Conservation (phyloP, 257 asterid species). For the Forsythia viridissima region DNA sequence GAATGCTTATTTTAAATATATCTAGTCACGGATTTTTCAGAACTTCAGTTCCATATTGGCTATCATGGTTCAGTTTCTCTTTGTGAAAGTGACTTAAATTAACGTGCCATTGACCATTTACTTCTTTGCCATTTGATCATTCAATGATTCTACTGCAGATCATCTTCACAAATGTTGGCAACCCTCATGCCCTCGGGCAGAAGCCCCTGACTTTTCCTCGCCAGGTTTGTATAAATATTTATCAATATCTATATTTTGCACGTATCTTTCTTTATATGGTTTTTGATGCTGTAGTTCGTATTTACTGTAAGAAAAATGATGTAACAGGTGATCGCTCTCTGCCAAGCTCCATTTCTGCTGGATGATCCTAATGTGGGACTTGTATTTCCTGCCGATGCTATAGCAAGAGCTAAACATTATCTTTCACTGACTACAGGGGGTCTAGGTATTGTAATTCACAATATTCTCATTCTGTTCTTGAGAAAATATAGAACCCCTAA, state of each 20-base stretch:
- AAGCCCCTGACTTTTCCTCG: constrained; percentile 95
- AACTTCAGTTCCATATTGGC: background rate
- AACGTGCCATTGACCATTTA: background rate
- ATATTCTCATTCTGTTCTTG: constrained; percentile 7
- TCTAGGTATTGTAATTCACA: constrained; percentile 54
- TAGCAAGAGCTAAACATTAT: constrained; percentile 90
- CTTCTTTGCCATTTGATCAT: background rate
- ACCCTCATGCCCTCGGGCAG: constrained; percentile 96
- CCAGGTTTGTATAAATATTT: constrained; percentile 54
- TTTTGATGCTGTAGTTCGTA: constrained; percentile 4
- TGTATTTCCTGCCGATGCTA: constrained; percentile 94
- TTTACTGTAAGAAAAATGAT: constrained; percentile 13
- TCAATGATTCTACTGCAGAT: constrained; percentile 49
- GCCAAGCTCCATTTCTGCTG: constrained; percentile 97
- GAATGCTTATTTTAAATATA: background rate
- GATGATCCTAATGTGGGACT: constrained; percentile 97
- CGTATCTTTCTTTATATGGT: background rate
- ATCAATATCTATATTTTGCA: background rate
- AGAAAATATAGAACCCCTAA: background rate
- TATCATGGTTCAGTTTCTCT: background rate
- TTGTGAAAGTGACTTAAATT: constrained; percentile 9
- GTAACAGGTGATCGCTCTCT: constrained; percentile 88
- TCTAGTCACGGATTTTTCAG: background rate
- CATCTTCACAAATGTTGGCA: constrained; percentile 91
- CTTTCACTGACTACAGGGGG: constrained; percentile 86